Evolutionary conservation across 352 stramenopile species (phyloP), one percentile per base, ranked within the genome.

Genomic region (Phytophthora vignae): DNA sequence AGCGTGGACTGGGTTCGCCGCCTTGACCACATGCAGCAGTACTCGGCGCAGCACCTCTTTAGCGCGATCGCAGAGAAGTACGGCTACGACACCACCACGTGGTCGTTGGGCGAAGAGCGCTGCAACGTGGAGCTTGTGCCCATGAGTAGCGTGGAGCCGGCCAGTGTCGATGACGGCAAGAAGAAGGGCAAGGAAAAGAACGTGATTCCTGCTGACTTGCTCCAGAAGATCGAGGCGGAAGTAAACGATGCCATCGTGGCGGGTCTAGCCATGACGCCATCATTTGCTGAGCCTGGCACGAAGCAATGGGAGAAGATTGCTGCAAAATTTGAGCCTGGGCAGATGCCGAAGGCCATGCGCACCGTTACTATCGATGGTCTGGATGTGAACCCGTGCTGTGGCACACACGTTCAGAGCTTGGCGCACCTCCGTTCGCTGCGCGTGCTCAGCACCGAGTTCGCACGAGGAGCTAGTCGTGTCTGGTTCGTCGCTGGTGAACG

Each of bases 11-110:
- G 90, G 90, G 65, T 61, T 38, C 85, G 91, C 12, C 84, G 91
- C 59, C 88, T 91, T 33, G 91, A 97, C 62, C 90, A 97, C 76
- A 97, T 97, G 90, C 87, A 93, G 70, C 90, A 97, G 73, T 90
- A 97, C 79, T 97, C 92, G 60, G 90, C 82, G 40, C 92, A 97
- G 73, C 92, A 97, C 60, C 67, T 97, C 38, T 81, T 97, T 53
- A 96, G 84, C 60, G 90, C 90, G n/a, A 84, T 97, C 31, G 90
- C 88, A 38, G 79, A 94, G 55, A 82, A 75, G 44, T 83, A 91
- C 71, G 82, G 85, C 22, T 87, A 88, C 31, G 78, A 93, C 60
- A 96, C 90, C 6, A 88, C 79, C 10, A 95, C 87, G n/a, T 97
- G 91, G 85, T 92, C 80, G 12, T 76, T 93, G 64, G 84, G 80